A percentile compares a stretch with the other conserved stretches of the same genome.
phyloP scores from a whole-genome alignment of 202 grass and related monocot genomes.

The Musa balbisiana region DNA sequence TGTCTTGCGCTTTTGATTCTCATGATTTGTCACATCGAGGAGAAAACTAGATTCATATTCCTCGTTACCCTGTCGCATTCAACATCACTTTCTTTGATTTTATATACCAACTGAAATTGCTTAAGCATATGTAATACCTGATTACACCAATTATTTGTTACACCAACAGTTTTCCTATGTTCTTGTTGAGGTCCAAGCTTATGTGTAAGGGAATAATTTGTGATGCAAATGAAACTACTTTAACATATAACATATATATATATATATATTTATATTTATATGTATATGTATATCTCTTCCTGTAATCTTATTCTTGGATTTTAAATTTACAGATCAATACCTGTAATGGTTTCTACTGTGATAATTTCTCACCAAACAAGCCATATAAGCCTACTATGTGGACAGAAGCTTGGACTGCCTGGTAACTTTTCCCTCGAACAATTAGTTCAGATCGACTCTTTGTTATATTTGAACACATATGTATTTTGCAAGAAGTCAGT shows the following conservation, averaged over 20 bases:
- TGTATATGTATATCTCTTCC: no score
- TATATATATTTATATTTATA: no score
- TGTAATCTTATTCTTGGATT: constrained; percentile 2
- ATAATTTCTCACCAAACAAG: constrained; percentile 68
- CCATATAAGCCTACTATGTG: constrained; percentile 78
- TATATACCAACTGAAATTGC: background rate
- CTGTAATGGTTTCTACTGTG: constrained; percentile 94
- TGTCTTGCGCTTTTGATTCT: background rate
- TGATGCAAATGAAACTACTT: background rate
- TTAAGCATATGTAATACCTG: background rate
- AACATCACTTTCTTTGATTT: background rate
- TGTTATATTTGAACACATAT: background rate
- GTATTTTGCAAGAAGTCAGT: constrained; percentile 6
- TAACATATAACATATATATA: background rate
- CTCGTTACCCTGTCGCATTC: background rate
- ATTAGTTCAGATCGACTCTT: background rate
- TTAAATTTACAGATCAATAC: constrained; percentile 62
- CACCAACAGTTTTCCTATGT: background rate
- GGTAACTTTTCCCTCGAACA: constrained; percentile 28
- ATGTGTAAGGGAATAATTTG: background rate
- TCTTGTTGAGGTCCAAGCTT: background rate
- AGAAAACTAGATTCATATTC: background rate
- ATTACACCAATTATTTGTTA: background rate
- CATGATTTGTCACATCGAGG: background rate
- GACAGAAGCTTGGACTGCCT: constrained; percentile 93